A percentile compares a stretch with the other conserved stretches of the same genome.
phyloP scores from a whole-genome alignment of 495 filamentous ascomycete species.

The Penicillium canariense region DNA sequence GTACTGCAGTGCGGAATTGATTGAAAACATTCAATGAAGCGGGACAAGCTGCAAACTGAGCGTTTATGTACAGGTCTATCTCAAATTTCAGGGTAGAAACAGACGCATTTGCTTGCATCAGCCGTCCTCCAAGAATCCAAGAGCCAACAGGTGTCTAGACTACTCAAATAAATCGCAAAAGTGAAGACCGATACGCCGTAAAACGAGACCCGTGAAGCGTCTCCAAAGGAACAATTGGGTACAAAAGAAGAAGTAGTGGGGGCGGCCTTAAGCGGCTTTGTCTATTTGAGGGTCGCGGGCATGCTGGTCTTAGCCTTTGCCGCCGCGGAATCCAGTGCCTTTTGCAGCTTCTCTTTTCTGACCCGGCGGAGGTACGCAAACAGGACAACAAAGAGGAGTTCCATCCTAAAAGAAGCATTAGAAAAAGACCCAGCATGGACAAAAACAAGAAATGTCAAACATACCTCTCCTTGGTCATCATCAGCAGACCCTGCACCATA shows the following conservation, averaged over 20 bases:
- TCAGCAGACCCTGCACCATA: conserved; percentile 89
- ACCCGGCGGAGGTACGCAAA: conserved; percentile 76
- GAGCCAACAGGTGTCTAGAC: conserved; percentile 16
- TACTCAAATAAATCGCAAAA: conserved; percentile 13
- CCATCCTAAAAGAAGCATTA: conserved; percentile 61
- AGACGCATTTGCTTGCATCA: conserved; percentile 1
- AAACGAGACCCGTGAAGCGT: conserved; percentile 3
- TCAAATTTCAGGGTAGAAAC: conserved; percentile 1
- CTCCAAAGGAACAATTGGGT: conserved; percentile 12
- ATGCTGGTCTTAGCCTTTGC: conserved; percentile 42
- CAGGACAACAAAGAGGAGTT: conserved; percentile 82
- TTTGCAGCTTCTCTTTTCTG: conserved; percentile 66
- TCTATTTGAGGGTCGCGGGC: conserved; percentile 46
- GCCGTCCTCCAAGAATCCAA: background rate
- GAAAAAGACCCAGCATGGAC: conserved; percentile 8
- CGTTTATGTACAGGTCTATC: conserved; percentile 11
- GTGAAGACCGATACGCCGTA: conserved; percentile 27
- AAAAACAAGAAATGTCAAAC: conserved; percentile 25
- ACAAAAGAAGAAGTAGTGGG: conserved; percentile 8
- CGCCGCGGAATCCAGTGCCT: conserved; percentile 52
- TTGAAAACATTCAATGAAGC: background rate
- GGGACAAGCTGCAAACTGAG: background rate
- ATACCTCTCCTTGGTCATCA: conserved; percentile 99
- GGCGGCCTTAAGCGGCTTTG: background rate
- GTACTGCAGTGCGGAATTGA: background rate